Conservation (phyloP, 2,329 filamentous ascomycete genomes). For the Ophiosphaerella korrae region DNA sequence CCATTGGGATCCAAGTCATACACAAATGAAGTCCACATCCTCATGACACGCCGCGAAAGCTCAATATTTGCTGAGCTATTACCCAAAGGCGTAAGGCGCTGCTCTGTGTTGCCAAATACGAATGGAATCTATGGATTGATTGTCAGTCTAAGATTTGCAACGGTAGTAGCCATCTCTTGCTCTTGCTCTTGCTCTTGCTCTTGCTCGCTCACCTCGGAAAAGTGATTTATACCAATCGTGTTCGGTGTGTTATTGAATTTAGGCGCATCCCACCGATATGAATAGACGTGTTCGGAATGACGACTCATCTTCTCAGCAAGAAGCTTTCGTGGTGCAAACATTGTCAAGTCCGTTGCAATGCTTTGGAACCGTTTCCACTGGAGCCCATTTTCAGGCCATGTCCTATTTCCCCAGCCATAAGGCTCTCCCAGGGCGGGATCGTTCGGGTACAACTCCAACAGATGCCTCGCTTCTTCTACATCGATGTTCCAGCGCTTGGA, state of each 20-base stretch:
- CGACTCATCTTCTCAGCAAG: constrained; percentile 31
- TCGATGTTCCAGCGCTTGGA: constrained; percentile 40
- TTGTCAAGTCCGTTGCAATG: constrained; percentile 35
- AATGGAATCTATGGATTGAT: constrained; percentile 28
- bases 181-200: too few species aligned
- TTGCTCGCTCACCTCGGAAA: constrained; percentile 28
- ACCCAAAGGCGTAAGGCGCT: constrained; percentile 33
- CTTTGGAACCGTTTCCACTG: constrained; percentile 37
- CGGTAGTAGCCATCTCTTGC: neutral
- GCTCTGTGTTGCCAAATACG: constrained; percentile 35
- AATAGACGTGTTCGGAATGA: constrained; percentile 27
- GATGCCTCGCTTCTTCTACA: constrained; percentile 18
- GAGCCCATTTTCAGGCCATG: constrained; percentile 34
- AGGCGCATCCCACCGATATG: constrained; percentile 40
- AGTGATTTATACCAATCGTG: constrained; percentile 35
- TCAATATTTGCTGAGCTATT: constrained; percentile 25
- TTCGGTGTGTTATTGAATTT: constrained; percentile 37
- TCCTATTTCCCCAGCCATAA: constrained; percentile 38
- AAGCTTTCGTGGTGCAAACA: constrained; percentile 34
- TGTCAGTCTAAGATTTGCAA: neutral
- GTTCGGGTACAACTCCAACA: constrained; percentile 38
- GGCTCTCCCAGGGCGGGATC: constrained; percentile 54
- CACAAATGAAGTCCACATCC: constrained; percentile 40
- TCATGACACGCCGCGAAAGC: constrained; percentile 30
- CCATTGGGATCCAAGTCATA: constrained; percentile 38